Base-by-base conservation (phyloP, 257 asterid genomes). In the Dorcoceras hygrometricum region DNA sequence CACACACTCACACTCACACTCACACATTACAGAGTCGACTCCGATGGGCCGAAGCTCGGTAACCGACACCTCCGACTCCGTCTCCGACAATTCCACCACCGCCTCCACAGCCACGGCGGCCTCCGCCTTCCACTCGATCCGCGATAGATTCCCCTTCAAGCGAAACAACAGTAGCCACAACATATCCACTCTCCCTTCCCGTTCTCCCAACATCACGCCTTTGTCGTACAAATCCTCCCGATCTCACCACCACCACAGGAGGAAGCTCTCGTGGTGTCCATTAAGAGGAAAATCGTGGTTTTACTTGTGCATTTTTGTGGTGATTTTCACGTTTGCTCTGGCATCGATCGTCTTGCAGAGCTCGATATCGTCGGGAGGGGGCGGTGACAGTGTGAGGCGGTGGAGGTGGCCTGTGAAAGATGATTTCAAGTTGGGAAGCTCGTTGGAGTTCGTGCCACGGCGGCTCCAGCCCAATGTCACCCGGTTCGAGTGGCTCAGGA, bases 271-370 rank as follows among this genome's bases (percentile, higher is more conserved):
- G 3, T 51, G 73, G 64, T 71, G 69, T 27, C 75, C 81, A 7
- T 74, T 83, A 9, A 77, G 64, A 65, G 89, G 88, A 67, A 84
- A 80, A 80, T 84, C 94, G 60, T 74, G 95, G 83, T 72, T 88
- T 5, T 91, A 83, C 70, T 62, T 90, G 46, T 86, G 89, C 43
- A 69, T 85, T 43, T 68, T 88, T 71, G 0, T 80, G 57, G 94
- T 83, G 68, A 80, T 93, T 57, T 84, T 86, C 72, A 57, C 77
- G 63, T 90, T 93, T 51, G 86, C 85, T 10, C 56, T 89, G 66
- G 97, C 96, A 18, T 87, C 98, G n/a, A 65, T 90, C 83, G 86
- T 86, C 74, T 66, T 93, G 73, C 98, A 93, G 90, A 93, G 88
- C 83, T 83, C 97, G 71, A 89, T 90, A 78, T 81, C 79, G 84